Percentiles rank a stretch among this genome's conserved stretches.
Conservation (phyloP, 2,329 filamentous ascomycete species). For the Fusarium pseudonygamai region DNA sequence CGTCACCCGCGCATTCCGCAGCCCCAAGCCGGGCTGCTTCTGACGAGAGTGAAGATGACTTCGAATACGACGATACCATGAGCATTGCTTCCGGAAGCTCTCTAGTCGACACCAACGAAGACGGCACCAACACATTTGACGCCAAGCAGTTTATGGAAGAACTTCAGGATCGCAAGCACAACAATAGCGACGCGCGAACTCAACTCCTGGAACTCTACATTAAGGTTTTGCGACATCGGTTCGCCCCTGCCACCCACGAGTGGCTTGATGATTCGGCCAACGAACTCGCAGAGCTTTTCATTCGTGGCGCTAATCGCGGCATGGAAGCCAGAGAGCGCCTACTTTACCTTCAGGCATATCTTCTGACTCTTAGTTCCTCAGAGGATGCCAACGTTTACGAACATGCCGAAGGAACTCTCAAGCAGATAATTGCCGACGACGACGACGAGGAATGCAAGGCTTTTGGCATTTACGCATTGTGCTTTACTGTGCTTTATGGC, state of each 20-base stretch:
- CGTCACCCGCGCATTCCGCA: conserved; percentile 68
- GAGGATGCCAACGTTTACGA: conserved; percentile 62
- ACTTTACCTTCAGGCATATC: conserved; percentile 76
- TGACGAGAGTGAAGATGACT: conserved; percentile 66
- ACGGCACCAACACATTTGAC: conserved; percentile 72
- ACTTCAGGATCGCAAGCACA: conserved; percentile 79
- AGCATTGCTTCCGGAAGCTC: conserved; percentile 55
- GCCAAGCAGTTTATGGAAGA: conserved; percentile 71
- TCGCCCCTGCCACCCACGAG: conserved; percentile 46
- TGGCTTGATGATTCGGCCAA: conserved; percentile 66
- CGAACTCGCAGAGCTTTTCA: conserved; percentile 70
- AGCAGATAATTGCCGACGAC: conserved; percentile 55
- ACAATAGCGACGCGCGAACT: conserved; percentile 76
- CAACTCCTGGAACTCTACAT: conserved; percentile 48
- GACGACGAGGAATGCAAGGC: conserved; percentile 71
- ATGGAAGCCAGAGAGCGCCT: conserved; percentile 74
- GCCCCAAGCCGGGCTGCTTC: conserved; percentile 70
- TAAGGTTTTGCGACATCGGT: conserved; percentile 63
- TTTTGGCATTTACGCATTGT: conserved; percentile 80
- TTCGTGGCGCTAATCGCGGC: conserved; percentile 76
- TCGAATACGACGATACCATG: conserved; percentile 56
- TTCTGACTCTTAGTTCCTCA: conserved; percentile 72
- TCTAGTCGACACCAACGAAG: conserved; percentile 66
- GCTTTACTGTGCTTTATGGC: conserved; percentile 77
- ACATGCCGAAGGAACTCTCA: conserved; percentile 42